Percentiles rank a stretch among this genome's conserved stretches.
Conservation (phyloP, 257 asterid species). For the Scutellaria baicalensis region DNA sequence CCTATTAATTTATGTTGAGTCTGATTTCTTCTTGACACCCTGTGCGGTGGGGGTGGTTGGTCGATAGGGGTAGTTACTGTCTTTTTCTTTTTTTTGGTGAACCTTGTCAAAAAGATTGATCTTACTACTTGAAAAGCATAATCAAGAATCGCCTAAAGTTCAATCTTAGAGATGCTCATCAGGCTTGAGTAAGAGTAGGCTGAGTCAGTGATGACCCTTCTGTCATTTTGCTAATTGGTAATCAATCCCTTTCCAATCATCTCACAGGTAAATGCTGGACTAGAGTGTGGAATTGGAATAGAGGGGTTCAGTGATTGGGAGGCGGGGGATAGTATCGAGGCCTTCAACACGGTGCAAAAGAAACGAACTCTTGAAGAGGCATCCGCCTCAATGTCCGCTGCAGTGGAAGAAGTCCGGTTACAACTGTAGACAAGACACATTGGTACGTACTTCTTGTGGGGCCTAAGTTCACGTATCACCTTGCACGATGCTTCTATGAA, state of each 20-base stretch:
- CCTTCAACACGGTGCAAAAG: conserved; percentile 66
- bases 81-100: neutral
- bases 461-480: too few species aligned
- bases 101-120: neutral
- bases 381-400: conserved; percentile 81
- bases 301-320: conserved; percentile 69
- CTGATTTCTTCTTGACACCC: too few species aligned
- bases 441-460: too few species aligned
- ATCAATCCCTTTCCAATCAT: neutral
- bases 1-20: too few species aligned
- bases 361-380: conserved; percentile 92
- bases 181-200: too few species aligned
- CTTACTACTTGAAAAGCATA: neutral
- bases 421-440: conserved; percentile 20
- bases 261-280: conserved; percentile 79
- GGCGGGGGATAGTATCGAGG: conserved; percentile 65
- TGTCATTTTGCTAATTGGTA: neutral
- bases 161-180: too few species aligned
- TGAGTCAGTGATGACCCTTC: neutral
- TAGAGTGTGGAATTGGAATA: conserved; percentile 83
- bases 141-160: neutral
- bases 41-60: too few species aligned
- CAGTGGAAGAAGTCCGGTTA: conserved; percentile 51
- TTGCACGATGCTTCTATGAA: too few species aligned
- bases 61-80: too few species aligned